Base-by-base conservation (phyloP, 352 stramenopile genomes). In the Globisporangium nagaii region DNA sequence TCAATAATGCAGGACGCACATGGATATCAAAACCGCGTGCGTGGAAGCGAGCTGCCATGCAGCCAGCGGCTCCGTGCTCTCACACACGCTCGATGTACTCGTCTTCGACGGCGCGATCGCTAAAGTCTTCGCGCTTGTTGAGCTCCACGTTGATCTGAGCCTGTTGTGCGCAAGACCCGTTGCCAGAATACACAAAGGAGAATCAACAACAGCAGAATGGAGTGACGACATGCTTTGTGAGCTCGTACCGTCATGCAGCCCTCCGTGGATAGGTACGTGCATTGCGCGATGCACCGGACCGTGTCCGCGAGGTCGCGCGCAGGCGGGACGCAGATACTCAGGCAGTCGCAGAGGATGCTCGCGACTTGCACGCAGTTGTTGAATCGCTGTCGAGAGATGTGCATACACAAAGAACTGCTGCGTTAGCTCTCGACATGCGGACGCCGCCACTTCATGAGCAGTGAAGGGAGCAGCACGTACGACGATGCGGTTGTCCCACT, bases 401-500 rank as follows among this genome's bases (percentile, higher is more conserved):
- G 28, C 41, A 53, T 15, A 63, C 17, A 34, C 24, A 28, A 46
- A 15, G 47, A 35, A 3, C 19, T 4, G 28, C 28, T 17, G 0
- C 11, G 12, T 53, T 31, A 41, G 30, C 15, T 41, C 5, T 1
- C 11, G 12, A 39, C 5, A 17, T 25, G 20, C 19, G 12, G 3
- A 24, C 8, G 12, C 13, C 31, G 11, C 19, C 7, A 20, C 12
- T 9, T 9, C 1, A 28, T 45, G n/a, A 28, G 0, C n/a, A 43
- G n/a, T n/a, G n/a, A n/a, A n/a, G n/a, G n/a, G n/a, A n/a, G n/a
- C n/a, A n/a, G 32, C n/a, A 69, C 73, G 37, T 77, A 88, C 79
- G 56, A 98, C 97, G 50, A 98, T 87, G 42, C 86, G 75, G 47
- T 98, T 96, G 71, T 98, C 93, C 79, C 95, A 96, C 53, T 93